Evolutionary conservation across 345 rosid species (phyloP), one percentile per base, ranked within the genome.

Genomic region (Gossypium herbaceum): DNA sequence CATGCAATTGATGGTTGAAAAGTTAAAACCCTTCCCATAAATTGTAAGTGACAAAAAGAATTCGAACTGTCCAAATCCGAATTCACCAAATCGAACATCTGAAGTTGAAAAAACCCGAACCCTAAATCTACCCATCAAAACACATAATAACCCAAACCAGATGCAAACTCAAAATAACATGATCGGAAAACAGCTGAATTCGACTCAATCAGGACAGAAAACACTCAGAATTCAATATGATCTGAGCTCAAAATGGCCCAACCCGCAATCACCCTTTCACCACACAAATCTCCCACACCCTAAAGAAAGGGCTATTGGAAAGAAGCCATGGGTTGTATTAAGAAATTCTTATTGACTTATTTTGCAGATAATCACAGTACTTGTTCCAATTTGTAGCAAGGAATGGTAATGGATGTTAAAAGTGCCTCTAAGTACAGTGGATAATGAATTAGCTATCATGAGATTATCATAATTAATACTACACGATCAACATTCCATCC

Each of bases 341-440:
- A 69, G 15, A 69, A 69, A 69, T 45, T 25, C 73, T 17, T 50
- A 68, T 16, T 48, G 13, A 69, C n/a, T 69, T 25, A 50, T 48
- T 44, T 44, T 44, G 54, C n/a, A 43, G 29, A 65, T 44, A 66
- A 44, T 34, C 41, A 34, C 34, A 24, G 34, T 44, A 20, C 71
- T 44, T 44, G 27, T 57, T 66, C 41, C 44, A 51, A 50, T 11
- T 4, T 2, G 34, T 45, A 67, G 8, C 1, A 67, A 45, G 71
- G 13, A 67, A 47, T 22, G 55, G 12, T 45, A 67, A 47, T 45
- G 55, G n/a, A 45, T 22, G 34, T 22, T 47, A 48, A 67, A 67
- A 45, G 55, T 45, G 55, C 56, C 55, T 0, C 1, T 3, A 22
- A 47, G 54, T 63, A 66, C 71, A 12, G 29, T 2, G 16, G 27